Conservation (phyloP, 2,329 filamentous ascomycete genomes). For the Ascochyta fabae region DNA sequence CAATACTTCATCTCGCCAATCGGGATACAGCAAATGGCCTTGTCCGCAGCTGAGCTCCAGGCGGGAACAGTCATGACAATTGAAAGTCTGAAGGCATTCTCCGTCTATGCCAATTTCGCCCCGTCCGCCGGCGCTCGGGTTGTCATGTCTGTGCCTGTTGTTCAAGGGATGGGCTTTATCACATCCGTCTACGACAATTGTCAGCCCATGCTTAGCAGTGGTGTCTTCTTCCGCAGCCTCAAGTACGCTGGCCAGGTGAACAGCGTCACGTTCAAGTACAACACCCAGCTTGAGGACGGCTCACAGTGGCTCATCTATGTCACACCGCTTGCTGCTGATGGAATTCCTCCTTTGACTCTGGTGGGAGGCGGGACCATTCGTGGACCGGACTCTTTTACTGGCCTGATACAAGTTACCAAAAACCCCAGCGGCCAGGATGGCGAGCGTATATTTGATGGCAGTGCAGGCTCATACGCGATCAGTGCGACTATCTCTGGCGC, state of each 20-base stretch:
- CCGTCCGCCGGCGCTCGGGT: conserved; percentile 60
- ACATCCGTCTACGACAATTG: conserved; percentile 77
- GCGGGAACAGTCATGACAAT: conserved; percentile 63
- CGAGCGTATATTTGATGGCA: conserved; percentile 77
- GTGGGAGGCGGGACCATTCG: conserved; percentile 69
- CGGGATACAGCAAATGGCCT: conserved; percentile 79
- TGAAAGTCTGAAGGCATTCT: conserved; percentile 62
- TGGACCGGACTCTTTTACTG: conserved; percentile 72
- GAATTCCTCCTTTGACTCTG: conserved; percentile 72
- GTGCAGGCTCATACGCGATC: conserved; percentile 77
- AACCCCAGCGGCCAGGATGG: conserved; percentile 62
- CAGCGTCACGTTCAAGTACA: conserved; percentile 55
- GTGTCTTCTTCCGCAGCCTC: conserved; percentile 76
- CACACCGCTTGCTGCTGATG: conserved; percentile 59
- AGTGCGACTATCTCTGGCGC: conserved; percentile 61
- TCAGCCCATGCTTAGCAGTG: conserved; percentile 75
- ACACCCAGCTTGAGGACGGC: conserved; percentile 58
- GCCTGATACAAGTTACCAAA: conserved; percentile 84
- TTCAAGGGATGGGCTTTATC: conserved; percentile 89
- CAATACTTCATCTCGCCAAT: conserved; percentile 83
- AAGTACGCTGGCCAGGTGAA: conserved; percentile 34
- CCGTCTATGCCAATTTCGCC: conserved; percentile 71
- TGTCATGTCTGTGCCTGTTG: conserved; percentile 76
- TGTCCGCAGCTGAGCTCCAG: conserved; percentile 80
- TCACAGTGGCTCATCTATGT: conserved; percentile 81